Conservation (phyloP, 768 basidiomycete genomes). For the Mycena crocata region DNA sequence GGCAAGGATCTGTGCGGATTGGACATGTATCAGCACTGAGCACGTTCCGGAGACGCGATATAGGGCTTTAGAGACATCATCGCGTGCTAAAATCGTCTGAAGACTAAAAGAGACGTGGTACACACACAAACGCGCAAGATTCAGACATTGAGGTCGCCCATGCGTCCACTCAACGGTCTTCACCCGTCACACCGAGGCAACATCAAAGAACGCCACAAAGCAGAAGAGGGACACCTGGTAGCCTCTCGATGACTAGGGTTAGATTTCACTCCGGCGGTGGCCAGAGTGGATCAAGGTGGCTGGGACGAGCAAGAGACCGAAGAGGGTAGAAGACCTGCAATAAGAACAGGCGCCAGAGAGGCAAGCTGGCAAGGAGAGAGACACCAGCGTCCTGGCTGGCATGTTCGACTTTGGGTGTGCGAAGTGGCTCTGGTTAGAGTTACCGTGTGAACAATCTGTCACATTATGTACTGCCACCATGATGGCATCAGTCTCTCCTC, state of each 20-base stretch:
- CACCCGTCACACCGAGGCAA: slow-evolving; percentile 19
- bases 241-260: slow-evolving; percentile 31
- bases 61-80: slow-evolving; percentile 31
- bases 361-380: slow-evolving; percentile 22
- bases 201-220: slow-evolving; percentile 15
- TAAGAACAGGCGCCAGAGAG: slow-evolving; percentile 26
- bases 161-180: slow-evolving; percentile 10
- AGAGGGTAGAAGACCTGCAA: slow-evolving; percentile 17
- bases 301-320: slow-evolving; percentile 27
- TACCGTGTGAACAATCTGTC: not conserved
- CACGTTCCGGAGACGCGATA: slow-evolving; percentile 34
- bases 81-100: slow-evolving; percentile 27
- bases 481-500: too few species aligned
- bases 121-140: slow-evolving; percentile 28
- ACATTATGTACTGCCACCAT: not conserved
- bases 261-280: slow-evolving; percentile 28
- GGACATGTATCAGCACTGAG: slow-evolving; percentile 10
- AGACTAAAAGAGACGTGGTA: slow-evolving; percentile 6
- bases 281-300: slow-evolving; percentile 30
- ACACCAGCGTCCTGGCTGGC: slow-evolving; percentile 15
- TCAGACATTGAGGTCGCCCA: slow-evolving; percentile 27
- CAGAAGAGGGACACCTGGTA: slow-evolving; percentile 16
- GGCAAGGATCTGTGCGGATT: slow-evolving; percentile 31
- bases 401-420: slow-evolving; percentile 19
- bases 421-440: slow-evolving; percentile 25